Conservation (phyloP, 192 early-diverging fungal species). For the Mortierella antarctica region DNA sequence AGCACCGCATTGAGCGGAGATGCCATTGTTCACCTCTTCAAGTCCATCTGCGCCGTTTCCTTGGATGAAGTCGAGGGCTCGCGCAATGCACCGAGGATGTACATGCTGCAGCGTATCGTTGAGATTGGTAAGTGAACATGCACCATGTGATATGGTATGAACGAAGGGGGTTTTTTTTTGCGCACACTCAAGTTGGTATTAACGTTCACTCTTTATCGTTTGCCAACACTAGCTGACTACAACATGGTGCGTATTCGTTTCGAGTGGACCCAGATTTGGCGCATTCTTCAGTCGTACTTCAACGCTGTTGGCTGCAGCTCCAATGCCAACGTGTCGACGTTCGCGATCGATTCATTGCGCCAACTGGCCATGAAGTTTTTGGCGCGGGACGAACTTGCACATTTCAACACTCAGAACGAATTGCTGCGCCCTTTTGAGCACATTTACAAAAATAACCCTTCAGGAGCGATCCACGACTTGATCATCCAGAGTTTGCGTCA, state of each 20-base stretch:
- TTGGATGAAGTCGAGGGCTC: slow-evolving; percentile 86
- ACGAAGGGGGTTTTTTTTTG: background rate
- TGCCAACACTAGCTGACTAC: slow-evolving; percentile 74
- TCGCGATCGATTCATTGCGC: slow-evolving; percentile 92
- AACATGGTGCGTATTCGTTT: slow-evolving; percentile 96
- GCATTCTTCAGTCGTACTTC: slow-evolving; percentile 83
- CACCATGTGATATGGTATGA: background rate
- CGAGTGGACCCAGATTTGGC: slow-evolving; percentile 96
- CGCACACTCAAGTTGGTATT: background rate
- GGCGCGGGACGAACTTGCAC: slow-evolving; percentile 92
- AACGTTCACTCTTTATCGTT: background rate
- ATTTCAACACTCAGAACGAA: slow-evolving; percentile 94
- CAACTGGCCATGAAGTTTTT: slow-evolving; percentile 95
- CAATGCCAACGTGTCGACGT: slow-evolving; percentile 79
- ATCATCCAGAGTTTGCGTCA: slow-evolving; percentile 79
- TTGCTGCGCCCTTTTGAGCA: slow-evolving; percentile 93
- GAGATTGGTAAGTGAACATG: slow-evolving; percentile 70
- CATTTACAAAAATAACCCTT: slow-evolving; percentile 82
- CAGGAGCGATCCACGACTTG: slow-evolving; percentile 76
- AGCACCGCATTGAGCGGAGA: slow-evolving; percentile 81
- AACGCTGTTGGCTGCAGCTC: slow-evolving; percentile 86
- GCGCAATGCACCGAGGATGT: slow-evolving; percentile 77
- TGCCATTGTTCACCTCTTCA: slow-evolving; percentile 90
- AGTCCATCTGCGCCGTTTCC: slow-evolving; percentile 86
- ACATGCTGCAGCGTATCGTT: slow-evolving; percentile 91